Base-by-base conservation (phyloP, 2,329 filamentous ascomycete genomes). In the Aspergillus hiratsukae region DNA sequence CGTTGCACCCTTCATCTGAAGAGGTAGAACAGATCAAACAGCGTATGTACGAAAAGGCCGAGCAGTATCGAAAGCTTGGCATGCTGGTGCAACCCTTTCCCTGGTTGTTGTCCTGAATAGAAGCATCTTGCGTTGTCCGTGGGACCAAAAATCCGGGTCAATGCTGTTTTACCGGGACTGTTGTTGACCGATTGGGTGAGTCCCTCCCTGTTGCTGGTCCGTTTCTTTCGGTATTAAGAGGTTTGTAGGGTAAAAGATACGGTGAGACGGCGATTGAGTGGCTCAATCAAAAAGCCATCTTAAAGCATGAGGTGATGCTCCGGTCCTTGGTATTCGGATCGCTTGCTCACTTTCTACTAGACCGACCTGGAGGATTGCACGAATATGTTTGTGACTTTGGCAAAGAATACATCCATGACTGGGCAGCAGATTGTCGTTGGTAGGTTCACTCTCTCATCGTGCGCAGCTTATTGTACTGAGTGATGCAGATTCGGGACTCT, bases 111-210 rank as follows among this genome's bases (percentile, higher is more conserved):
- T n/a, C n/a, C n/a, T n/a, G n/a, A n/a, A n/a, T n/a, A n/a, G n/a
- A 83, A 82, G 64, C 81, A 81, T 77, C 83, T 58, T 21, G 19
- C 43, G 4, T 17, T 46, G 11, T 46, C 43, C 5, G 43, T 46
- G 10, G 84, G 83, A 0, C 76, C 78, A 3, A 84, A 83, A 67
- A 73, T 85, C 17, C 70, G 83, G 29, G 76, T 84, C 25, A 87
- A 87, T 66, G 81, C 81, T 46, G 78, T 86, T 46, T 3, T 27
- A 14, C 43, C 43, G 4, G 43, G 43, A 2, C 23, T 46, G 21
- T 7, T 46, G 19, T 46, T 46, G 11, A 46, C 43, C 1, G 43
- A 46, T 17, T 46, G 21, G 43, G 43, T 46, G 9, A 46, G n/a
- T 17, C 9, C 4, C 21, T 14, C 2, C 9, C 21, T 3, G 11